Percentiles rank a stretch among this genome's conserved stretches.
Evolutionary conservation across 2,329 filamentous ascomycete genomes (phyloP).

Genomic region (Apiospora aurea): DNA sequence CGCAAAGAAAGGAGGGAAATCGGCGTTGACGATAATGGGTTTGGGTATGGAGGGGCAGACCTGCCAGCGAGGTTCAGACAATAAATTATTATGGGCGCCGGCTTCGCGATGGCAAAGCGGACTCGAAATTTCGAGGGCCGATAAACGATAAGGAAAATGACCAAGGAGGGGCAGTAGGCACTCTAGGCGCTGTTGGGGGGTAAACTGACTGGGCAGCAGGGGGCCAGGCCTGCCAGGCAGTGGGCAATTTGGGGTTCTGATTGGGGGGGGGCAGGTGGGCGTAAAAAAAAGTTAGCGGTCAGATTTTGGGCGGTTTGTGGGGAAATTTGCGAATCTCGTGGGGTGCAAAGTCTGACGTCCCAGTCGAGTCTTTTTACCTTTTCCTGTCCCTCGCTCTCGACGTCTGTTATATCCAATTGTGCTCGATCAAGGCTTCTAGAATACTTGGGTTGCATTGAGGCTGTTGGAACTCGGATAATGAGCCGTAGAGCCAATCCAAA

Average conservation of each 20-base stretch:
- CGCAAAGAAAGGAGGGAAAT: not conserved
- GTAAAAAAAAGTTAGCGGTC: constrained; percentile 14
- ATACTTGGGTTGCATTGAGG: not conserved
- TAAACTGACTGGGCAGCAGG: not conserved
- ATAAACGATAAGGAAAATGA: constrained; percentile 21
- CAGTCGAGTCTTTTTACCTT: not conserved
- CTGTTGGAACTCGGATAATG: not conserved
- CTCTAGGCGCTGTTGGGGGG: too few species aligned
- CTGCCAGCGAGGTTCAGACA: not conserved
- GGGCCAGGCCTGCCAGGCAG: not conserved
- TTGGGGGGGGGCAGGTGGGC: not conserved
- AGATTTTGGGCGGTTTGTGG: constrained; percentile 13
- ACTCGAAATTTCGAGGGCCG: constrained; percentile 11
- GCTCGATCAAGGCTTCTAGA: not conserved
- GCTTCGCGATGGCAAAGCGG: not conserved
- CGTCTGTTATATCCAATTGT: not conserved
- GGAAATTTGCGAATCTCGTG: not conserved
- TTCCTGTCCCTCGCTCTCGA: not conserved
- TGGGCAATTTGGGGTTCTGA: not conserved
- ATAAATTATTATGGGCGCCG: constrained; percentile 20
- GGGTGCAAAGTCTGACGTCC: constrained; percentile 16
- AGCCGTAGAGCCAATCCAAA: not conserved
- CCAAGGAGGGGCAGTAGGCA: constrained; percentile 6
- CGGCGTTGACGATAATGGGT: not conserved
- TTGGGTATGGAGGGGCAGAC: constrained; percentile 6